Percentiles rank a stretch among this genome's conserved stretches.
Evolutionary conservation across 257 asterid genomes (phyloP).

Genomic region (Fraxinus pennsylvanica): DNA sequence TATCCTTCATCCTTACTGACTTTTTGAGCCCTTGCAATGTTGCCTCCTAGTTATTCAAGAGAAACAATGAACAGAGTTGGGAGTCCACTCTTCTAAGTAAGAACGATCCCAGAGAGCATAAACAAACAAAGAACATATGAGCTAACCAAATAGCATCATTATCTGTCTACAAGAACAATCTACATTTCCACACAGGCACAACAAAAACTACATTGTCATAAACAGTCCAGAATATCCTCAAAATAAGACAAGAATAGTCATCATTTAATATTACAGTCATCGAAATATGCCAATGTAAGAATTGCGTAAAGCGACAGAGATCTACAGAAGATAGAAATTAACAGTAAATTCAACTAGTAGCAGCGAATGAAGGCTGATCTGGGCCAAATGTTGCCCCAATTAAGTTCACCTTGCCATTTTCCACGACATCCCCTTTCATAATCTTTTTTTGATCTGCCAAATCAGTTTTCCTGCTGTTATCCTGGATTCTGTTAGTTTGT

Average conservation of each 20-base stretch:
- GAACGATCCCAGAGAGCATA: no score
- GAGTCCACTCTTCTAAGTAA: no score
- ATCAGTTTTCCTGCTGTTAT: conserved; percentile 10
- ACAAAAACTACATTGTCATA: not conserved
- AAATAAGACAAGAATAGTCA: not conserved
- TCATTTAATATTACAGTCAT: not conserved
- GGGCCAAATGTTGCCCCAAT: conserved; percentile 37
- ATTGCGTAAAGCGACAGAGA: not conserved
- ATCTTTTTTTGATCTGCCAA: conserved; percentile 39
- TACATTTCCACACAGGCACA: not conserved
- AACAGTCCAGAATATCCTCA: not conserved
- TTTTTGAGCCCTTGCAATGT: no score
- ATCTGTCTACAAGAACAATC: not conserved
- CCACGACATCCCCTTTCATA: conserved; percentile 39
- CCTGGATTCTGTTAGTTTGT: conserved; percentile 27
- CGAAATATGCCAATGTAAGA: not conserved
- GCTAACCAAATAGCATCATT: not conserved
- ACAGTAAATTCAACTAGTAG: conserved; percentile 58
- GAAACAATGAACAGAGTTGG: no score
- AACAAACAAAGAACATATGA: no score
- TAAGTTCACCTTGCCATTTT: conserved; percentile 46
- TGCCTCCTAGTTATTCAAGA: no score
- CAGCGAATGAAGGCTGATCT: conserved; percentile 60
- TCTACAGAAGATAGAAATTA: not conserved
- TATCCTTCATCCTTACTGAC: no score